phyloP scores from a whole-genome alignment of 495 filamentous ascomycete genomes.

The Podospora pseudocomata region DNA sequence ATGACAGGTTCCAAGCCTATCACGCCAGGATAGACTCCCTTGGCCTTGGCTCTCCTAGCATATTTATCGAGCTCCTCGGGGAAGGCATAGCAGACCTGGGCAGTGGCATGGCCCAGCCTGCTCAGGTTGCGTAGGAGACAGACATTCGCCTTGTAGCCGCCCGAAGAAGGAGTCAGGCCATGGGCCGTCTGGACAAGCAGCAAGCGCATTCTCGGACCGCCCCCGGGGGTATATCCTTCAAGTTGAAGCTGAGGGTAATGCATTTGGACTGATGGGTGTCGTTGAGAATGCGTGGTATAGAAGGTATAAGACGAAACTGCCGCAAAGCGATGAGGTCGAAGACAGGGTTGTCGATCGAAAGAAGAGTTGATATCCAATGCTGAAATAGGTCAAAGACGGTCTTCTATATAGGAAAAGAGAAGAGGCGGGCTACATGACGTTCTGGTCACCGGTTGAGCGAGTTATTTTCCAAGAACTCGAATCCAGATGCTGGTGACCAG shows the following conservation, averaged over 20 bases:
- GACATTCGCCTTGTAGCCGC: slow-evolving; percentile 34
- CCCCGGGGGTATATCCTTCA: too few relatives aligned
- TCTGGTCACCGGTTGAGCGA: background rate
- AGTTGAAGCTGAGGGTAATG: background rate
- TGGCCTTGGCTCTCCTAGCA: slow-evolving; percentile 18
- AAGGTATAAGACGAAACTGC: background rate
- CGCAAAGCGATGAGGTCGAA: background rate
- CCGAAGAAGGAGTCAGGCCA: slow-evolving; percentile 32
- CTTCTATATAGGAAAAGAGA: background rate
- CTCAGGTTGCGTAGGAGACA: slow-evolving; percentile 25
- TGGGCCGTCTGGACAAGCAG: slow-evolving; percentile 35
- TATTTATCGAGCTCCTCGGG: slow-evolving; percentile 21
- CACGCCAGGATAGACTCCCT: slow-evolving; percentile 23
- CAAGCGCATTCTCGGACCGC: slow-evolving; percentile 21
- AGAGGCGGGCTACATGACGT: background rate
- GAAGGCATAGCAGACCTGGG: slow-evolving; percentile 31
- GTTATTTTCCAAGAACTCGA: background rate
- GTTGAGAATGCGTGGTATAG: background rate
- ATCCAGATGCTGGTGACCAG: background rate
- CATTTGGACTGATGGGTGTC: background rate
- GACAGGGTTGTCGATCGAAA: background rate
- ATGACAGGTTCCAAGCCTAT: slow-evolving; percentile 1
- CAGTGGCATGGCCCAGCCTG: slow-evolving; percentile 17
- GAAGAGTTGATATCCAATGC: background rate
- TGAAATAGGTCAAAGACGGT: background rate